A percentile compares a stretch with the other conserved stretches of the same genome.
These are phyloP conservation scores for Hyaloscypha variabilis DNA, from an alignment of 495 filamentous ascomycete genomes.

Conservation along the genomic window DNA sequence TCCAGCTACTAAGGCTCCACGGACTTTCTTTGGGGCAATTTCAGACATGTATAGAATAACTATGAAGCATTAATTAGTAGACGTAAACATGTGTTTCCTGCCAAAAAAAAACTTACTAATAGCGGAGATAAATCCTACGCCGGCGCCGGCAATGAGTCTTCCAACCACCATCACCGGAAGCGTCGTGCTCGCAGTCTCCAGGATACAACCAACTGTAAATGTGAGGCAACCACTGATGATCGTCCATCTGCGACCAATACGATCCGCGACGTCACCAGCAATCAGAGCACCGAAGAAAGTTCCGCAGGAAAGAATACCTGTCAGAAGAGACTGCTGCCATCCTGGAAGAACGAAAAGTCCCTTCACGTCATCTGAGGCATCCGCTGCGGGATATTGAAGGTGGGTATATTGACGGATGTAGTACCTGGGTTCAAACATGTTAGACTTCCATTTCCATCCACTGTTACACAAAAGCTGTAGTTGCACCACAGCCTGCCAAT, in stretches of 20 bases:
- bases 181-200: constrained; percentile 68
- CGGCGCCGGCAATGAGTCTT: constrained; percentile 77
- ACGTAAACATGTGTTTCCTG: constrained; percentile 23
- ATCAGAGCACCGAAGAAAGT: constrained; percentile 83
- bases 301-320: constrained; percentile 83
- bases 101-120: constrained; percentile 56
- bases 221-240: constrained; percentile 67
- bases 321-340: constrained; percentile 68
- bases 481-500: no score
- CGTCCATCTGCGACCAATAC: constrained; percentile 70
- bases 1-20: constrained; percentile 67
- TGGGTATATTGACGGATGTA: constrained; percentile 65
- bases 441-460: no score
- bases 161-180: constrained; percentile 74
- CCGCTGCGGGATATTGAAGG: constrained; percentile 20
- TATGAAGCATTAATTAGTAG: constrained; percentile 27
- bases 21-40: constrained; percentile 61
- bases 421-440: constrained; percentile 36
- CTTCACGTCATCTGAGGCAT: constrained; percentile 1
- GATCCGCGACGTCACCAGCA: constrained; percentile 71
- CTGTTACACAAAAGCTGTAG: no score
- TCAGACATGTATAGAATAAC: constrained; percentile 67
- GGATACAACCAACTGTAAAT: constrained; percentile 75
- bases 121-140: constrained; percentile 80
- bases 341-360: constrained; percentile 48